These are phyloP conservation scores for Gossypioides kirkii DNA, from an alignment of 345 rosid species.

Conservation along the genomic window DNA sequence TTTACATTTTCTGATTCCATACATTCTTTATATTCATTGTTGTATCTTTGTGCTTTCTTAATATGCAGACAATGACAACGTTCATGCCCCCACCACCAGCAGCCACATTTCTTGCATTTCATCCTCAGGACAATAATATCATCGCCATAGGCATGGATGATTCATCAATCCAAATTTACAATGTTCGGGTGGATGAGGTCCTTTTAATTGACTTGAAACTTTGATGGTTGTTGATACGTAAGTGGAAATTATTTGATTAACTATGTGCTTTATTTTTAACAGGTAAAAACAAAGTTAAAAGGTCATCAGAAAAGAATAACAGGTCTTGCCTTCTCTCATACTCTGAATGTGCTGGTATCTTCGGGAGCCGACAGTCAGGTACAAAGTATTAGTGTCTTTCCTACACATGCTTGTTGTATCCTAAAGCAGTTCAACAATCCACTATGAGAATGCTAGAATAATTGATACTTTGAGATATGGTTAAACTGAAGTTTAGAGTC, in stretches of 20 bases:
- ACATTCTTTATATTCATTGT: neutral
- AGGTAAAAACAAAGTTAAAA: slow-evolving; percentile 67
- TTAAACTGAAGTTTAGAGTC: neutral
- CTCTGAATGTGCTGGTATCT: slow-evolving; percentile 66
- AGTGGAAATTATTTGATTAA: neutral
- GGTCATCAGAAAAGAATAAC: slow-evolving; percentile 86
- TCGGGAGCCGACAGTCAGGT: slow-evolving; percentile 92
- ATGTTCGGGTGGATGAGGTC: slow-evolving; percentile 66
- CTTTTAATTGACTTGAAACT: slow-evolving; percentile 12
- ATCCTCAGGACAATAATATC: slow-evolving; percentile 64
- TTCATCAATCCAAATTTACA: slow-evolving; percentile 63
- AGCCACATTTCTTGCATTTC: slow-evolving; percentile 74
- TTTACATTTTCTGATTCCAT: neutral
- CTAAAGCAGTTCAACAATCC: neutral
- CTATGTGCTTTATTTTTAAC: slow-evolving; percentile 11
- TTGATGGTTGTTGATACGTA: slow-evolving; percentile 6
- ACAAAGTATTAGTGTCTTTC: slow-evolving; percentile 9
- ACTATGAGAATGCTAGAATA: neutral
- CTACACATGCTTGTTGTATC: neutral
- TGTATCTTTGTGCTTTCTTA: slow-evolving; percentile 3
- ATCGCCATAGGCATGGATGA: slow-evolving; percentile 92
- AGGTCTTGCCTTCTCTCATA: slow-evolving; percentile 81
- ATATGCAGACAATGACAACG: slow-evolving; percentile 64
- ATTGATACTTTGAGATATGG: neutral
- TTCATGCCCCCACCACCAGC: slow-evolving; percentile 86